Evolutionary conservation across 208 protist genomes (phyloP).

Genomic region (Naegleria lovaniensis): DNA sequence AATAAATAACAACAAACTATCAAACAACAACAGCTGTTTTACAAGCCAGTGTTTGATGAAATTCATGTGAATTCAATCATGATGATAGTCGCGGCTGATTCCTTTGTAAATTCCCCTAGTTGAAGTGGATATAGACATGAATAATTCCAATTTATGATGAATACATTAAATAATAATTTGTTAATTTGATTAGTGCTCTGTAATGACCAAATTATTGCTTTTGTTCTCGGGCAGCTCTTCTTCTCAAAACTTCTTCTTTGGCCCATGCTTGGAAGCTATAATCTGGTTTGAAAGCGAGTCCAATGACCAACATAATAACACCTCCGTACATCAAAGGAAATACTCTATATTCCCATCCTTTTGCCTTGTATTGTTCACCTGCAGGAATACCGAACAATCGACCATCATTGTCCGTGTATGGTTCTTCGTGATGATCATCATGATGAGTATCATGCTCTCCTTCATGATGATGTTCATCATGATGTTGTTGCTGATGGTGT

Average conservation of each 20-base stretch:
- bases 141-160: no score
- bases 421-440: conserved; percentile 5
- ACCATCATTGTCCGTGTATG: conserved; percentile 6
- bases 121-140: no score
- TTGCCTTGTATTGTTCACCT: background rate
- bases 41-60: no score
- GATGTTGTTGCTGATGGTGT: background rate
- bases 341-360: background rate
- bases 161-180: no score
- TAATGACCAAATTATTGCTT: background rate
- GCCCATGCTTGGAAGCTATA: background rate
- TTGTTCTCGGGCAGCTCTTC: background rate
- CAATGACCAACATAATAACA: background rate
- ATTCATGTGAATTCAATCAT: no score
- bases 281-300: background rate
- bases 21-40: no score
- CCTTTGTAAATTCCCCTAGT: no score
- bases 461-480: background rate
- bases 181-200: no score
- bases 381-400: background rate
- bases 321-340: background rate
- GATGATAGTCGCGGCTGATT: no score
- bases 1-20: no score
- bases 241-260: background rate
- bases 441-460: background rate